Evolutionary conservation across 2,329 filamentous ascomycete species (phyloP).

Genomic region (Curvularia lunata): DNA sequence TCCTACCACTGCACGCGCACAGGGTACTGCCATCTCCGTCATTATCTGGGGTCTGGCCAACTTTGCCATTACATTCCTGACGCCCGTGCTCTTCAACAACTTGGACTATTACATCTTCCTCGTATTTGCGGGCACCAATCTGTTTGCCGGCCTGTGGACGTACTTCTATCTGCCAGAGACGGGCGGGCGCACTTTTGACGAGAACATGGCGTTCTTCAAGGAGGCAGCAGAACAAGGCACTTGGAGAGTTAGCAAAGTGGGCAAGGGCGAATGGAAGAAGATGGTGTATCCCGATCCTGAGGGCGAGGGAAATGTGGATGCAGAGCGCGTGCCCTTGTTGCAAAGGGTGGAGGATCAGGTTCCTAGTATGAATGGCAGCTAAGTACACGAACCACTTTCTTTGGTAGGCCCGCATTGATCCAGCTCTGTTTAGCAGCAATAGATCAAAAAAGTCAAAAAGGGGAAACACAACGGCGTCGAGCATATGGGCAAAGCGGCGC

Average conservation of each 20-base stretch:
- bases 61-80: slow-evolving; percentile 63
- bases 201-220: slow-evolving; percentile 65
- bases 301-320: slow-evolving; percentile 46
- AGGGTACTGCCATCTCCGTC: slow-evolving; percentile 62
- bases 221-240: slow-evolving; percentile 58
- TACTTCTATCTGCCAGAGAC: slow-evolving; percentile 61
- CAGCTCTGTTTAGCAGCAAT: neutral
- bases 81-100: slow-evolving; percentile 66
- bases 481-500: neutral
- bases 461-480: neutral
- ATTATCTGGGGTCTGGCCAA: slow-evolving; percentile 65
- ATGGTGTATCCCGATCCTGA: slow-evolving; percentile 52
- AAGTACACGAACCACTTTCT: neutral
- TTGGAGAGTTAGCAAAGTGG: slow-evolving; percentile 62
- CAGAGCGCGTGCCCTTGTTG: slow-evolving; percentile 56
- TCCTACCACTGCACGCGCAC: slow-evolving; percentile 60
- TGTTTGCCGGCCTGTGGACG: slow-evolving; percentile 62
- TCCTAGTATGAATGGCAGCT: slow-evolving; percentile 31
- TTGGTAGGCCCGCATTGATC: neutral
- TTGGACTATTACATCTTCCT: slow-evolving; percentile 65
- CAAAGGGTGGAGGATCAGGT: slow-evolving; percentile 54
- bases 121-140: slow-evolving; percentile 62
- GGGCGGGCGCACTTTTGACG: slow-evolving; percentile 64
- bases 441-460: neutral
- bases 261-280: slow-evolving; percentile 58